These are phyloP conservation scores for Solidago caesia DNA, from an alignment of 129 eudicot genomes.

Conservation along the genomic window DNA sequence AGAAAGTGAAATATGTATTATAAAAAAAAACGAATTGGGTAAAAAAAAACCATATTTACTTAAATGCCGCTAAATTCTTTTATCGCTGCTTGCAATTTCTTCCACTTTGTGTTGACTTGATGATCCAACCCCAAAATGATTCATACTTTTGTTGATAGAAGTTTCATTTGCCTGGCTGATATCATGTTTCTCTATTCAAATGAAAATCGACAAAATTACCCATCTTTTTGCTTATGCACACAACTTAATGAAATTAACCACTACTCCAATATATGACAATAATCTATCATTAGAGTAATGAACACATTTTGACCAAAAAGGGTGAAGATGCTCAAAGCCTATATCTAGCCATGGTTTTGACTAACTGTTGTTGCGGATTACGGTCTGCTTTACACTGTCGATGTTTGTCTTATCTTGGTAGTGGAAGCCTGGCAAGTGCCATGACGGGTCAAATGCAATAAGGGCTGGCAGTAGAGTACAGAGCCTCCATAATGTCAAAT, in stretches of 20 bases:
- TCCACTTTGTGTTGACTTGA: too few relatives aligned
- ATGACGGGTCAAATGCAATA: constrained; percentile 87
- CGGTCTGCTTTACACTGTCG: constrained; percentile 70
- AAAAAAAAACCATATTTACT: too few relatives aligned
- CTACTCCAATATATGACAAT: constrained; percentile 90
- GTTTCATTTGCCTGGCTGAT: constrained; percentile 12
- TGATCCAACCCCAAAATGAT: too few relatives aligned
- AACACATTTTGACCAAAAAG: constrained; percentile 88
- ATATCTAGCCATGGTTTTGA: constrained; percentile 96
- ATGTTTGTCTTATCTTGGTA: constrained; percentile 75
- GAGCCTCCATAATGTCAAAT: constrained; percentile 86
- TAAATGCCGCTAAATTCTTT: too few relatives aligned
- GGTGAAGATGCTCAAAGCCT: constrained; percentile 95
- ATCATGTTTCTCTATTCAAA: constrained; percentile 25
- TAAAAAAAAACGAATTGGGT: too few relatives aligned
- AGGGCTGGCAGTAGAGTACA: constrained; percentile 96
- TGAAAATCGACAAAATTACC: constrained; percentile 31
- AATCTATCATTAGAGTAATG: constrained; percentile 83
- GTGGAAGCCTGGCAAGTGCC: constrained; percentile 98
- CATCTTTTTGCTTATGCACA: constrained; percentile 23
- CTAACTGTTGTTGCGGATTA: constrained; percentile 95
- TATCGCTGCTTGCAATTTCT: too few relatives aligned
- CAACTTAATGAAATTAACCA: constrained; percentile 9
- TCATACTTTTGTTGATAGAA: not conserved
- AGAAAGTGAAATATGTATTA: too few relatives aligned